Percentiles rank a stretch among this genome's conserved stretches.
Evolutionary conservation across 306 rosid species (phyloP).

Genomic region (Luffa aegyptiaca): DNA sequence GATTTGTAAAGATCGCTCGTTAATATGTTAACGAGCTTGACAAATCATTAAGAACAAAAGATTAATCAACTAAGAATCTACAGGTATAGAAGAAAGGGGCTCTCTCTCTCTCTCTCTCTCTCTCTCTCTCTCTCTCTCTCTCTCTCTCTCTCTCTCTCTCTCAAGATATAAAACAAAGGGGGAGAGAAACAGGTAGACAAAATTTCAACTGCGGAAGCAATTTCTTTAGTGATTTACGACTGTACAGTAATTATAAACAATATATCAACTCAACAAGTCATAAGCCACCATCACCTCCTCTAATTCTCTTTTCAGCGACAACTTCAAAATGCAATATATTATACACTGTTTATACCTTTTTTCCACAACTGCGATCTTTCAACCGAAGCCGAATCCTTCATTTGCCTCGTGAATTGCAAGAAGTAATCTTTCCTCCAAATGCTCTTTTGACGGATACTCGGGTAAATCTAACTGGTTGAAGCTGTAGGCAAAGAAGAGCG

Average conservation of each 20-base stretch:
- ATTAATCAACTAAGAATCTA: not conserved
- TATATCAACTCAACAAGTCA: slow-evolving; percentile 31
- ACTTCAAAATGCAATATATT: slow-evolving; percentile 28
- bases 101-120: not conserved
- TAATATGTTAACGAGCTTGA: not conserved
- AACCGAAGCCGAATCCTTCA: slow-evolving; percentile 98
- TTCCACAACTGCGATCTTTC: not conserved
- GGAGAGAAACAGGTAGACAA: slow-evolving; percentile 1
- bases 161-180: not conserved
- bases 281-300: slow-evolving; percentile 34
- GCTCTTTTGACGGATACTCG: slow-evolving; percentile 87
- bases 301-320: slow-evolving; percentile 24
- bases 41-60: not conserved
- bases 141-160: not conserved
- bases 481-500: slow-evolving; percentile 35
- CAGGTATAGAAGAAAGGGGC: not conserved
- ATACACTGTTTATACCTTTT: slow-evolving; percentile 35
- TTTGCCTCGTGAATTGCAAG: slow-evolving; percentile 91
- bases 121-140: not conserved
- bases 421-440: slow-evolving; percentile 79
- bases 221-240: slow-evolving; percentile 55
- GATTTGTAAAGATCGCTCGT: not conserved
- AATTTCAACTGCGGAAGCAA: slow-evolving; percentile 52
- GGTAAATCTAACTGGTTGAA: slow-evolving; percentile 97
- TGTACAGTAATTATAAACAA: slow-evolving; percentile 56